These are phyloP conservation scores for Andrographis paniculata DNA, from an alignment of 305 asterid genomes.

Conservation along the genomic window DNA sequence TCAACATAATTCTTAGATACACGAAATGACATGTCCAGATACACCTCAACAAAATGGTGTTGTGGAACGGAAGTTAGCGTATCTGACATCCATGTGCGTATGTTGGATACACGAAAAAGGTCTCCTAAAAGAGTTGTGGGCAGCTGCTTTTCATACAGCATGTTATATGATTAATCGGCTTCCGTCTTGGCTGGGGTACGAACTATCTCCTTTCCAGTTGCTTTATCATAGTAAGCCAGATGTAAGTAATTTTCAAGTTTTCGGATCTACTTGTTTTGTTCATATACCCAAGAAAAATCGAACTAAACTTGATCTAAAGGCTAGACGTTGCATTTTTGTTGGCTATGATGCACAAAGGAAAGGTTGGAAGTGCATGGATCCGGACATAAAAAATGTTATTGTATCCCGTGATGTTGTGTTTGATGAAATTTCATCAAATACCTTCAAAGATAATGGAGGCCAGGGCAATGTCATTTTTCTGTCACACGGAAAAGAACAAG, in stretches of 20 bases:
- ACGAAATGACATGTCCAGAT: slow-evolving; percentile 3
- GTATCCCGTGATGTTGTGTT: not conserved
- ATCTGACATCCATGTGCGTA: not conserved
- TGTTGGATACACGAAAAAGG: slow-evolving; percentile 4
- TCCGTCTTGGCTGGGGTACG: slow-evolving; percentile 13
- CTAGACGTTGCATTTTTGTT: not conserved
- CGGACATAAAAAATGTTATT: not conserved
- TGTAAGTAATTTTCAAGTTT: not conserved
- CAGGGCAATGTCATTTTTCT: no score
- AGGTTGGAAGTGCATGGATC: not conserved
- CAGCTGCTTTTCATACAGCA: slow-evolving; percentile 1
- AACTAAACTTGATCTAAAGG: slow-evolving; percentile 15
- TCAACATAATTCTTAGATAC: not conserved
- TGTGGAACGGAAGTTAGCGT: not conserved
- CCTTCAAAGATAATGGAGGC: not conserved
- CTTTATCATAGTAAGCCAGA: slow-evolving; percentile 8
- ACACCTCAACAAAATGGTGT: slow-evolving; percentile 7
- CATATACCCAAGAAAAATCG: not conserved
- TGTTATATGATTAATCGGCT: slow-evolving; percentile 11
- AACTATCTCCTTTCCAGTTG: slow-evolving; percentile 7
- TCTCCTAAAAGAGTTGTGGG: slow-evolving; percentile 2
- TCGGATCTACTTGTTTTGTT: slow-evolving; percentile 7
- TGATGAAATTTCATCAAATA: not conserved
- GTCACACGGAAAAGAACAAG: no score
- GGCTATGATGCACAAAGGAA: not conserved